A percentile compares a stretch with the other conserved stretches of the same genome.
phyloP scores from a whole-genome alignment of 805 yeast species.

The Cyberlindnera euphorbiiphila region DNA sequence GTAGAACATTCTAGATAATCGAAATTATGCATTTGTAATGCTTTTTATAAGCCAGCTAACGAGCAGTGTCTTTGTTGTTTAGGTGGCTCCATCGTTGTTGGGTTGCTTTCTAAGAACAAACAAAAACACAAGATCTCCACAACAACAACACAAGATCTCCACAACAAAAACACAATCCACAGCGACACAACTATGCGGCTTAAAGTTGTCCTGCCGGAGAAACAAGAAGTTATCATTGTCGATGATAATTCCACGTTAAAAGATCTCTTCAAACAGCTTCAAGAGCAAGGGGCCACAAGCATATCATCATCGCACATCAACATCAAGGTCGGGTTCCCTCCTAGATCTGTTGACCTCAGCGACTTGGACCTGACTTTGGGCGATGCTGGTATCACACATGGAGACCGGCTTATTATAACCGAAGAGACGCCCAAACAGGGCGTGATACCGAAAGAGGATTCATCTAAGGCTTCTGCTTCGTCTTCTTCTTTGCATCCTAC shows the following conservation, averaged over 20 bases:
- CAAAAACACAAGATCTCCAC: neutral
- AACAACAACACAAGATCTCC: neutral
- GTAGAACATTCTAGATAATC: too few relatives aligned
- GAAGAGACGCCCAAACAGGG: too few relatives aligned
- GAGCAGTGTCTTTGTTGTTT: too few relatives aligned
- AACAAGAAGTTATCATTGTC: slow-evolving; percentile 33
- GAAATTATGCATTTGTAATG: too few relatives aligned
- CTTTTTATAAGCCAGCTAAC: too few relatives aligned
- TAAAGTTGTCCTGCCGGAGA: slow-evolving; percentile 30
- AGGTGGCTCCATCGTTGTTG: too few relatives aligned
- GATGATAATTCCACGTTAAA: slow-evolving; percentile 34
- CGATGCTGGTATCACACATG: slow-evolving; percentile 47
- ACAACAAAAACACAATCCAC: too few relatives aligned
- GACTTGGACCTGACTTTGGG: slow-evolving; percentile 24
- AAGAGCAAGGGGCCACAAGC: slow-evolving; percentile 5
- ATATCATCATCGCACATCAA: slow-evolving; percentile 13
- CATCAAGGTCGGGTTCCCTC: slow-evolving; percentile 61
- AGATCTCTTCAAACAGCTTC: slow-evolving; percentile 30
- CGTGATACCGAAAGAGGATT: too few relatives aligned
- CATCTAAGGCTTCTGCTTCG: neutral
- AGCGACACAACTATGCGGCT: slow-evolving; percentile 37
- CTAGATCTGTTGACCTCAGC: slow-evolving; percentile 37
- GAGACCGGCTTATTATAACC: slow-evolving; percentile 50
- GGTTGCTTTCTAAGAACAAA: too few relatives aligned
- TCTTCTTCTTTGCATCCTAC: neutral